Conservation (phyloP, 371 early-diverging fungal genomes). For the Zychaea mexicana region DNA sequence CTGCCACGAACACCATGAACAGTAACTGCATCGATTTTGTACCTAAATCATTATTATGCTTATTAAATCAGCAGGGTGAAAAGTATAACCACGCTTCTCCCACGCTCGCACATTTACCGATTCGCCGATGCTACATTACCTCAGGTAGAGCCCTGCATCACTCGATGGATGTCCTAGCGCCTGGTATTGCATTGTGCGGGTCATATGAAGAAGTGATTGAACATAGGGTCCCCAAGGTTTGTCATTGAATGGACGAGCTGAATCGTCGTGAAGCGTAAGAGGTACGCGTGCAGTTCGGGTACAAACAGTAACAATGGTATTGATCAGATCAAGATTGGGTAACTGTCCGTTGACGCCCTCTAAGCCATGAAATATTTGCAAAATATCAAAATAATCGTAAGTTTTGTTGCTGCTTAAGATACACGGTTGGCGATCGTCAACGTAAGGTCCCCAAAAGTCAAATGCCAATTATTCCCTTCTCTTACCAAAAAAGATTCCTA, state of each 20-base stretch:
- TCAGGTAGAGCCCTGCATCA: constrained; percentile 73
- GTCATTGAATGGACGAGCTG: constrained; percentile 15
- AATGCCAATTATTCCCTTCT: too few relatives aligned
- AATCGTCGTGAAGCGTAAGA: constrained; percentile 45
- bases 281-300: constrained; percentile 51
- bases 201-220: constrained; percentile 52
- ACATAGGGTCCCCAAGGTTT: constrained; percentile 29
- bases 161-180: constrained; percentile 72
- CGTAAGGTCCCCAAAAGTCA: too few relatives aligned
- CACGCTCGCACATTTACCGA: too few relatives aligned
- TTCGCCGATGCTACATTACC: constrained; percentile 22
- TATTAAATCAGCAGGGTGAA: background rate
- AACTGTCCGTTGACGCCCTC: constrained; percentile 94
- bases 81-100: too few relatives aligned
- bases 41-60: constrained; percentile 42
- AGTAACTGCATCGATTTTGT: constrained; percentile 85
- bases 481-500: constrained; percentile 83
- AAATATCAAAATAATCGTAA: background rate
- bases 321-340: constrained; percentile 91
- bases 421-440: too few relatives aligned
- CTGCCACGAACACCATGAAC: constrained; percentile 60
- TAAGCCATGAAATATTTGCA: too few relatives aligned
- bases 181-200: constrained; percentile 68
- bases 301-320: constrained; percentile 66
- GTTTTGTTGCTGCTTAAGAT: too few relatives aligned